Percentiles rank a stretch among this genome's conserved stretches.
These are phyloP conservation scores for Parmelia sp. DNA, from an alignment of 495 filamentous ascomycete genomes.

Conservation along the genomic window DNA sequence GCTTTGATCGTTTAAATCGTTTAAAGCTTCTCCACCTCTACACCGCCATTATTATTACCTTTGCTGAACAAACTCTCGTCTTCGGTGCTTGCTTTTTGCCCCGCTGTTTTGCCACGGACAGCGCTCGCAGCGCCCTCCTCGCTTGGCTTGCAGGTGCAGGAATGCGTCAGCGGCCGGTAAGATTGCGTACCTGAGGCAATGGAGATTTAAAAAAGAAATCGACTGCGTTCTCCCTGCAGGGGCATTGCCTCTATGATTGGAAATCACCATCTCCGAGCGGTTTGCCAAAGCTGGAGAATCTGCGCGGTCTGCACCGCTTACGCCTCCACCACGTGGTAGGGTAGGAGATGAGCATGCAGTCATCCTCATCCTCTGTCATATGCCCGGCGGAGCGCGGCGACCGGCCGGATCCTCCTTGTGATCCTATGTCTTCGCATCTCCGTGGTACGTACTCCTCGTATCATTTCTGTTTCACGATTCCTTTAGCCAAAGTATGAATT, in stretches of 20 bases:
- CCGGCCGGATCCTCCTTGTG: neutral
- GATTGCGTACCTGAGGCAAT: neutral
- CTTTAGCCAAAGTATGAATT: neutral
- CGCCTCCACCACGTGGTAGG: neutral
- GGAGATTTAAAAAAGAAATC: neutral
- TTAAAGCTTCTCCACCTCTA: no score
- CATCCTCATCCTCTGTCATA: neutral
- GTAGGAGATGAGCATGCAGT: neutral
- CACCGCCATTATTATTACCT: no score
- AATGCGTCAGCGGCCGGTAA: neutral
- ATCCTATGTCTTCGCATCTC: neutral
- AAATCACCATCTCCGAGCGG: neutral
- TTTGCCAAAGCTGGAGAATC: neutral
- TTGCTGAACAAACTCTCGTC: no score
- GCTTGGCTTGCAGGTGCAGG: neutral
- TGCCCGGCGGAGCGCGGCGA: neutral
- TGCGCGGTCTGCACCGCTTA: neutral
- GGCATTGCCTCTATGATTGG: conserved; percentile 1
- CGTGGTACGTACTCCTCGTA: neutral
- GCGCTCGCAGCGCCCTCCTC: neutral
- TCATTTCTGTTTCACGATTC: neutral
- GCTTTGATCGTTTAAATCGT: neutral
- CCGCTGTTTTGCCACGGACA: no score
- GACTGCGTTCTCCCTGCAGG: neutral
- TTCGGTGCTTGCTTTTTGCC: no score